These are phyloP conservation scores for Cyclotella distinguenda DNA, from an alignment of 108 stramenopile species.

Conservation along the genomic window DNA sequence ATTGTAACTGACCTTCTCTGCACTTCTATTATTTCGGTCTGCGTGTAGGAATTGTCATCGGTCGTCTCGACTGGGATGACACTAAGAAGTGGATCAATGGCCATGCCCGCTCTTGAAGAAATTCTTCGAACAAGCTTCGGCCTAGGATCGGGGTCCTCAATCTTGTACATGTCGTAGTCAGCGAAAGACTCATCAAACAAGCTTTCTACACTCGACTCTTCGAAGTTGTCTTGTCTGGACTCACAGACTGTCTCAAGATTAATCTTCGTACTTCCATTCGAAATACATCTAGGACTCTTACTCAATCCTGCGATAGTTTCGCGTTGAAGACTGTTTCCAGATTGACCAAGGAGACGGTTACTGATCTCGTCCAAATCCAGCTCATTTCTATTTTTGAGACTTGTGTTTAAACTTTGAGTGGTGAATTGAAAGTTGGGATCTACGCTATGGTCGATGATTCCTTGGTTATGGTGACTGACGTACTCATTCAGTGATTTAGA, in stretches of 20 bases:
- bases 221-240: too few species aligned
- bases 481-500: background rate
- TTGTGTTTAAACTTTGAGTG: background rate
- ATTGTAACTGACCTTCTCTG: background rate
- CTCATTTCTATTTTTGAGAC: background rate
- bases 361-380: background rate
- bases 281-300: too few species aligned
- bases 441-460: background rate
- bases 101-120: constrained; percentile 3
- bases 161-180: background rate
- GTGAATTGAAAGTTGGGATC: background rate
- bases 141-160: background rate
- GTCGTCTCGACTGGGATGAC: background rate
- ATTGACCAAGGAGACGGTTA: too few species aligned
- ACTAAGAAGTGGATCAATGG: constrained; percentile 11
- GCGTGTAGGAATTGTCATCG: background rate
- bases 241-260: background rate
- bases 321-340: too few species aligned
- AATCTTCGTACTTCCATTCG: too few species aligned
- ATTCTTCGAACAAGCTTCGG: background rate
- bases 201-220: too few species aligned
- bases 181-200: background rate
- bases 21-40: background rate
- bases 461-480: background rate
- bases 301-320: too few species aligned